Base-by-base conservation (phyloP, 179 eudicot species). In the Vitellaria paradoxa region DNA sequence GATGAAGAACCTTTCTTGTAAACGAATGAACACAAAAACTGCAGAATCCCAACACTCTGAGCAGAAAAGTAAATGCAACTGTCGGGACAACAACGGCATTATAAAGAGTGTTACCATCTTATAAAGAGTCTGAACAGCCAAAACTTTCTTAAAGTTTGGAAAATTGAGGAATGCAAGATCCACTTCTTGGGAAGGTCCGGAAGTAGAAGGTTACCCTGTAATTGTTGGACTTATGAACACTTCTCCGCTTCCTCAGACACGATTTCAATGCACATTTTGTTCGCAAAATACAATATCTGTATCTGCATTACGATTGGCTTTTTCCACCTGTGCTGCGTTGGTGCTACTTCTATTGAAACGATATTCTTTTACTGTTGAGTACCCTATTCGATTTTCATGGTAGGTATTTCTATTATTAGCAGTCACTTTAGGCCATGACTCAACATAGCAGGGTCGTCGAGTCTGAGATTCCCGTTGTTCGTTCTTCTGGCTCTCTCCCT, bases 401-500 rank as follows among this genome's bases (percentile, higher is more conserved):
- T 7, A 63, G 66, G 6, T 37, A 7, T 14, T 15, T 49, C 6
- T 49, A 10, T 5, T n/a, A n/a, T n/a, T n/a, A n/a, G n/a, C n/a
- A n/a, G n/a, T n/a, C n/a, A n/a, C n/a, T n/a, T n/a, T n/a, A n/a
- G n/a, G n/a, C n/a, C n/a, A n/a, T n/a, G n/a, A n/a, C n/a, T n/a
- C n/a, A n/a, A n/a, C n/a, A n/a, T n/a, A n/a, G n/a, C n/a, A n/a
- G n/a, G n/a, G n/a, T n/a, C n/a, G n/a, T n/a, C n/a, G n/a, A n/a
- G n/a, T n/a, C n/a, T n/a, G n/a, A n/a, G n/a, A n/a, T n/a, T n/a
- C n/a, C n/a, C n/a, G n/a, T n/a, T n/a, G n/a, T n/a, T n/a, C n/a
- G n/a, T n/a, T n/a, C n/a, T n/a, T n/a, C n/a, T n/a, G n/a, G n/a
- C 77, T 40, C 78, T 56, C 23, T 83, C 83, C 23, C 57, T 74